Base-by-base conservation (phyloP, 371 early-diverging fungal genomes). In the Lichtheimia ramosa region DNA sequence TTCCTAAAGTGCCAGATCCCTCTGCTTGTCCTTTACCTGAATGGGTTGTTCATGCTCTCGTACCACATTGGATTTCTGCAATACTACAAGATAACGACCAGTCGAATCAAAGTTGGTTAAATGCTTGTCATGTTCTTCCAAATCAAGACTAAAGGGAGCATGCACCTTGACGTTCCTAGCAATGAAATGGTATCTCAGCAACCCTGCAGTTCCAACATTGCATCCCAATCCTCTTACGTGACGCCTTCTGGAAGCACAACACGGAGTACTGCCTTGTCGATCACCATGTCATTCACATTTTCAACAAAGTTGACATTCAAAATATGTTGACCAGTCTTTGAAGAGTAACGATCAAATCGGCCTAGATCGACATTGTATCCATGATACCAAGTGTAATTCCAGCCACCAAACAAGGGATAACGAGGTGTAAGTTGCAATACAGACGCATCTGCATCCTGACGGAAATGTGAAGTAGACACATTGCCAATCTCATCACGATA, bases 401-500 rank as follows among this genome's bases (percentile, higher is more conserved):
- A 97, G 15, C 96, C 96, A 63, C 99, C 99, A 73, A 88, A 92
- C 2, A 99, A 55, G 20, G 98, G 97, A 75, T 89, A 98, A 23
- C 98, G 88, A 21, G 98, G 97, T 28, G 68, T 66, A 18, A 97
- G 73, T 42, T 88, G 81, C 62, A 98, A 73, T 2, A 89, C 64
- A 15, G 85, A 69, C 13, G 65, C 58, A 12, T 78, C 64, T 1
- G 57, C 55, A 23, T 84, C 86, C 16, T 76, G 59, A 51, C 73
- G 74, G 69, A 91, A 78, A 50, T 81, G 59, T 13, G 97, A 96
- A 15, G 99, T 97, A 3, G 97, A 96, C 23, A 99, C 96, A 71
- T 99, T 97, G 39, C 99, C 99, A 62, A 96, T 92, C 54, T 90
- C 91, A 74, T 99, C 99, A 24, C 92, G 87, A 69, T 83, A 96